Evolutionary conservation across 306 rosid genomes (phyloP), one percentile per base, ranked within the genome.

Genomic region (Arachis hypogaea): DNA sequence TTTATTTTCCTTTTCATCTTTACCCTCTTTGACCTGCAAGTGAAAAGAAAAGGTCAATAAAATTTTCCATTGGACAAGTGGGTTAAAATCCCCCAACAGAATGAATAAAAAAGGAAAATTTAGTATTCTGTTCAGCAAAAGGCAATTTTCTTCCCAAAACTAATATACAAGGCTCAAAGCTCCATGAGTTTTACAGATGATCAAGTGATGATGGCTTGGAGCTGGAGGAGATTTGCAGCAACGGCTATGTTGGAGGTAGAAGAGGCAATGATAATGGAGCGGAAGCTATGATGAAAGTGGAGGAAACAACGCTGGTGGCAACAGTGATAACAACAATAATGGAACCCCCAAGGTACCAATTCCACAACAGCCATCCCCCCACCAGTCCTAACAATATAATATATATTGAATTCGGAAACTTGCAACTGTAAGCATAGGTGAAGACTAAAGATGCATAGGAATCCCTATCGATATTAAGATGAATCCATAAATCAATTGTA

Each of bases 21-120:
- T 55, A 78, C 57, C 78, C 54, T 63, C 84, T 69, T 18, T 29
- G 55, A 78, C 78, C 89, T 82, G 61, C 76, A 67, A 11, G 68
- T 71, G 67, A 56, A 74, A 66, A 52, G 65, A 65, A 59, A 59
- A 46, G 1, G 28, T 58, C 74, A 75, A 57, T 56, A 70, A 11
- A 36, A 46, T 42, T 63, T 59, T 75, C 72, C 50, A 72, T 4
- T 18, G 6, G 50, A 71, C 14, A 56, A 29, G 68, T 61, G 30
- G 63, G 16, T 11, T 56, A 22, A 22, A 22, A n/a, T 51, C 29
- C 45, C 29, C 40, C 58, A 52, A 11, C 49, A 74, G 38, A 42
- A 7, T 9, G 55, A 73, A 69, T 63, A 3, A 6, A 30, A 70
- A 30, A 60, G 14, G 46, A 16, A 64, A n/a, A 51, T 59, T 46